These are phyloP conservation scores for Puccinia triticina DNA, from an alignment of 1,284 basidiomycete species.

Conservation along the genomic window DNA sequence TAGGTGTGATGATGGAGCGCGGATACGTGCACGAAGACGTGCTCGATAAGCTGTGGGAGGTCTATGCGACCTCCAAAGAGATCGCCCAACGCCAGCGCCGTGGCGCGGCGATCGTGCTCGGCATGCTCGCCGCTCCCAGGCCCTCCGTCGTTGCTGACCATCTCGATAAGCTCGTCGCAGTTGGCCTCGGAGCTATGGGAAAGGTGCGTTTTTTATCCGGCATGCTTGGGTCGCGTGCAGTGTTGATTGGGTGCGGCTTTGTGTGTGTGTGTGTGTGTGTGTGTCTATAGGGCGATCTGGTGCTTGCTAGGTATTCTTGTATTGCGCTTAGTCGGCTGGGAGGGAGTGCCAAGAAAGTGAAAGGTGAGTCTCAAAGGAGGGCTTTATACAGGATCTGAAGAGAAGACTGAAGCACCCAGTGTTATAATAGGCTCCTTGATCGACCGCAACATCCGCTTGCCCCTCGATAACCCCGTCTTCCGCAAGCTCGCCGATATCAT, in stretches of 20 bases:
- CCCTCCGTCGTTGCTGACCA: constrained; percentile 82
- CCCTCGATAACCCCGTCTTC: constrained; percentile 88
- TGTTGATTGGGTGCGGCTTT: too few species aligned
- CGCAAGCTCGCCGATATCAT: constrained; percentile 76
- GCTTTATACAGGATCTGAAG: too few species aligned
- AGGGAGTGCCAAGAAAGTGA: constrained; percentile 94
- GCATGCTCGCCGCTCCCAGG: constrained; percentile 89
- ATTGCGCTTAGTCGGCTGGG: constrained; percentile 87
- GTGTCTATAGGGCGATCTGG: constrained; percentile 74
- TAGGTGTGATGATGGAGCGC: constrained; percentile 85
- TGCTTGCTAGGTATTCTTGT: constrained; percentile 88
- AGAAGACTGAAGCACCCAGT: too few species aligned
- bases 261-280: too few species aligned
- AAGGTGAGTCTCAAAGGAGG: constrained; percentile 64
- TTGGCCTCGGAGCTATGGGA: constrained; percentile 84
- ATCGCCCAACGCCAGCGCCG: constrained; percentile 81
- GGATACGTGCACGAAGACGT: constrained; percentile 82
- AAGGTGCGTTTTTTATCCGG: too few species aligned
- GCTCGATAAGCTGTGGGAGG: constrained; percentile 88
- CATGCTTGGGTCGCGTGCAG: too few species aligned
- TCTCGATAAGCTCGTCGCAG: constrained; percentile 79
- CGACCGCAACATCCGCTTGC: constrained; percentile 82
- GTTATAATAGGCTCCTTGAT: constrained; percentile 69
- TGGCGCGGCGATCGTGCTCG: constrained; percentile 89
- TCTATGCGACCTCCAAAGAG: constrained; percentile 74